Conservation (phyloP, 208 protist genomes). For the Acanthamoeba lenticulata region DNA sequence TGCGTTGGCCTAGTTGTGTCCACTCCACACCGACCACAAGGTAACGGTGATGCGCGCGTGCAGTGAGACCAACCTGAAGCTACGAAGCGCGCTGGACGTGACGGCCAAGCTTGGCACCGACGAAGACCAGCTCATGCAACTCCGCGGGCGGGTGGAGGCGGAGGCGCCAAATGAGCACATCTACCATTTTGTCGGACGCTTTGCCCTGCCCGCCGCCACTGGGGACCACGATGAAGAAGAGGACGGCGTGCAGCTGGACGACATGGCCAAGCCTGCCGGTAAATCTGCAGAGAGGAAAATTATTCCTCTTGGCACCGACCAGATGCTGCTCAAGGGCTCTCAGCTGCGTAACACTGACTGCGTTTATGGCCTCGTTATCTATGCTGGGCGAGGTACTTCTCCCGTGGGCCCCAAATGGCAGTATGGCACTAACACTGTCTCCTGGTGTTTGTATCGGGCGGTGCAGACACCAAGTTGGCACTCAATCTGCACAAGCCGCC, state of each 20-base stretch:
- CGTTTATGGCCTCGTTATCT: conserved; percentile 92
- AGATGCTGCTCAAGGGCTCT: conserved; percentile 34
- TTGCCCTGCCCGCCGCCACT: background rate
- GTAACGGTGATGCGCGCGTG: background rate
- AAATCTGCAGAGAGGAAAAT: background rate
- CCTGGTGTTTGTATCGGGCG: background rate
- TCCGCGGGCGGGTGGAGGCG: background rate
- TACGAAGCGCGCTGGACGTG: background rate
- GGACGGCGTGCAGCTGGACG: background rate
- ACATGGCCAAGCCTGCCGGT: background rate
- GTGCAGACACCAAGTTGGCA: background rate
- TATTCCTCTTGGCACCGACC: background rate
- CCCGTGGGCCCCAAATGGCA: background rate
- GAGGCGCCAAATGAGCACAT: conserved; percentile 54
- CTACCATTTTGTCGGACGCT: conserved; percentile 53
- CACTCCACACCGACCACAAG: background rate
- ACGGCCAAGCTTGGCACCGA: background rate
- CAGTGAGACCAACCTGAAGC: conserved; percentile 62
- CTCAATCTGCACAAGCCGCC: conserved; percentile 51
- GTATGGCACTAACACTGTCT: background rate
- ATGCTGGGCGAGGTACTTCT: conserved; percentile 88
- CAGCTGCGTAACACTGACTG: conserved; percentile 90
- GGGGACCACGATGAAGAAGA: background rate
- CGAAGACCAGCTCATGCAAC: background rate
- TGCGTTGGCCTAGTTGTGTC: background rate